phyloP scores from a whole-genome alignment of 371 early-diverging fungal species.

The Mycotypha africana region DNA sequence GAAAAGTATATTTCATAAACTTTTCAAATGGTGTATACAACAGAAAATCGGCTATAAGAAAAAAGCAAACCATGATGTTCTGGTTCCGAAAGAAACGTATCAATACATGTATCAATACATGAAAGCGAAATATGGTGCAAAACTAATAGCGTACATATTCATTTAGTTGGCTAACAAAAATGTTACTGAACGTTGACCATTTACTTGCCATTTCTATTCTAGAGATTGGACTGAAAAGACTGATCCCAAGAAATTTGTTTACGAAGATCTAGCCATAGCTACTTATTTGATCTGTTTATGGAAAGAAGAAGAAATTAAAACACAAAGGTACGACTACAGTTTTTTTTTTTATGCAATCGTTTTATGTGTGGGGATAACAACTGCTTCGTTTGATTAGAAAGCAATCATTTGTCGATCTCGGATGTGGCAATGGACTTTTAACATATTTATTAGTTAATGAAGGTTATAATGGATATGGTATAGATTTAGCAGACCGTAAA shows the following conservation, averaged over 20 bases:
- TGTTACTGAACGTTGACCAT: not conserved
- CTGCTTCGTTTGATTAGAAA: constrained; percentile 18
- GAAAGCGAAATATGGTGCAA: constrained; percentile 61
- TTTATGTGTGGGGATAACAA: no score
- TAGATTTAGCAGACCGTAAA: constrained; percentile 75
- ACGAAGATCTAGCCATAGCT: constrained; percentile 84
- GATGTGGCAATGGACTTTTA: constrained; percentile 90
- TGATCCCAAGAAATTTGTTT: constrained; percentile 79
- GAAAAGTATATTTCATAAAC: constrained; percentile 57
- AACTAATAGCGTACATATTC: constrained; percentile 35
- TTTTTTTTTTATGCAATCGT: not conserved
- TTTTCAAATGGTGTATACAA: constrained; percentile 78
- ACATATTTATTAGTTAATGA: constrained; percentile 75
- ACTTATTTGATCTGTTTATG: constrained; percentile 76
- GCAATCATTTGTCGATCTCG: constrained; percentile 79
- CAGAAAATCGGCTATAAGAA: constrained; percentile 71
- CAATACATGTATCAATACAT: constrained; percentile 53
- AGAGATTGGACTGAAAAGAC: constrained; percentile 76
- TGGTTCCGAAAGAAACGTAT: constrained; percentile 68
- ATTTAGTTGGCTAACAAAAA: not conserved
- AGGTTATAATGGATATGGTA: constrained; percentile 74
- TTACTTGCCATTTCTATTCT: constrained; percentile 2
- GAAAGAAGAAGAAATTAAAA: constrained; percentile 42
- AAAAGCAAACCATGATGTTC: constrained; percentile 62
- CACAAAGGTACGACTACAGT: constrained; percentile 5